These are phyloP conservation scores for Cunninghamia lanceolata DNA, from an alignment of 75 land plant species.

Conservation along the genomic window DNA sequence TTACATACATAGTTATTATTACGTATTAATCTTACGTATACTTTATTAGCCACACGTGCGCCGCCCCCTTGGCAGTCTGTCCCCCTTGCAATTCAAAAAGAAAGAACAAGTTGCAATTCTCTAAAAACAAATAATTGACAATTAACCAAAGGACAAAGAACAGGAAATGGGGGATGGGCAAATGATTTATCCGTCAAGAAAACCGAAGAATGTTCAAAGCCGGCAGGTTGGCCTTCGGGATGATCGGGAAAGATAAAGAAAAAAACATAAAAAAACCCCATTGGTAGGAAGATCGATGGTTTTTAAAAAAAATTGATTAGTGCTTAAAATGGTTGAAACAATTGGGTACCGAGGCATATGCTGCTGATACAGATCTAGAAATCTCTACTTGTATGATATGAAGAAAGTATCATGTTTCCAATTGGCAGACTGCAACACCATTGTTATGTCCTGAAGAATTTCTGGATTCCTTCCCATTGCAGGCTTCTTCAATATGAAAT, in stretches of 20 bases:
- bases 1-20: too few relatives aligned
- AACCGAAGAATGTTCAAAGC: too few relatives aligned
- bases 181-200: too few relatives aligned
- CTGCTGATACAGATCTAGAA: neutral
- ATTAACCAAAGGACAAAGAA: too few relatives aligned
- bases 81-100: too few relatives aligned
- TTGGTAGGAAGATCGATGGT: neutral
- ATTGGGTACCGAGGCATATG: neutral
- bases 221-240: neutral
- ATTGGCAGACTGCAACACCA: conserved; percentile 11
- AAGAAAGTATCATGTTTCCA: neutral
- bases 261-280: neutral
- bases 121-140: too few relatives aligned
- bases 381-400: conserved; percentile 1
- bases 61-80: too few relatives aligned
- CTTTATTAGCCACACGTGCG: too few relatives aligned
- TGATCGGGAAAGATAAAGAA: neutral
- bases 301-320: neutral
- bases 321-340: neutral
- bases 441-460: neutral
- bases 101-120: too few relatives aligned
- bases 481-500: conserved; percentile 3
- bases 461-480: conserved; percentile 5
- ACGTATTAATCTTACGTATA: too few relatives aligned
- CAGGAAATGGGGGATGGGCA: too few relatives aligned